These are phyloP conservation scores for Cladobotryum mycophilum DNA, from an alignment of 2,329 filamentous ascomycete genomes.

Conservation along the genomic window DNA sequence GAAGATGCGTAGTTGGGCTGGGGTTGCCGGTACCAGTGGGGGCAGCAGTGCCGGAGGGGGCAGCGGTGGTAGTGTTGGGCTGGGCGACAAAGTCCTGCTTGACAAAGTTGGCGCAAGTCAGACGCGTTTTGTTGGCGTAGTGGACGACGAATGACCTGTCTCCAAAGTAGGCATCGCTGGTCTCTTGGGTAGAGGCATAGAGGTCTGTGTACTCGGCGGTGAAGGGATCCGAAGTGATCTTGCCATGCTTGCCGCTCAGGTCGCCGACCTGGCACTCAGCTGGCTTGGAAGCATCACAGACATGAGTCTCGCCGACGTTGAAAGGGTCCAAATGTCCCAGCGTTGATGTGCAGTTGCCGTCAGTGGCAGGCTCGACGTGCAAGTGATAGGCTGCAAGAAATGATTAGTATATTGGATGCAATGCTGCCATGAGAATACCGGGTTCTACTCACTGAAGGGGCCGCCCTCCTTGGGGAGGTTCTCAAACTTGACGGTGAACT, in stretches of 20 bases:
- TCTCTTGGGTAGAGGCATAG: conserved; percentile 49
- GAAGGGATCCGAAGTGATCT: conserved; percentile 47
- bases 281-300: conserved; percentile 52
- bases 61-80: background rate
- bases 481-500: conserved; percentile 48
- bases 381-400: conserved; percentile 59
- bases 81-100: conserved; percentile 9
- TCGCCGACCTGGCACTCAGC: conserved; percentile 71
- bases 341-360: conserved; percentile 67
- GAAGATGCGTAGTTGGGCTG: conserved; percentile 1
- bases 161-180: conserved; percentile 53
- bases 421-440: background rate
- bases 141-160: conserved; percentile 61
- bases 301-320: conserved; percentile 52
- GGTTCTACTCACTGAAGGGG: conserved; percentile 51
- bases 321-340: conserved; percentile 67
- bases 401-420: background rate
- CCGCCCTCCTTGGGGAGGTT: conserved; percentile 53
- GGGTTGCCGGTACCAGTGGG: conserved; percentile 1
- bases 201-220: conserved; percentile 46
- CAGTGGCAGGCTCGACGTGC: conserved; percentile 53
- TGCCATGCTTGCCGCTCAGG: conserved; percentile 66
- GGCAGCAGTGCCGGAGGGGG: background rate
- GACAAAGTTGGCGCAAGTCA: conserved; percentile 59
- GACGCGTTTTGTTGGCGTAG: conserved; percentile 56